Percentiles rank a stretch among this genome's conserved stretches.
Conservation (phyloP, 2,329 filamentous ascomycete genomes). For the Cladobotryum protrusum region DNA sequence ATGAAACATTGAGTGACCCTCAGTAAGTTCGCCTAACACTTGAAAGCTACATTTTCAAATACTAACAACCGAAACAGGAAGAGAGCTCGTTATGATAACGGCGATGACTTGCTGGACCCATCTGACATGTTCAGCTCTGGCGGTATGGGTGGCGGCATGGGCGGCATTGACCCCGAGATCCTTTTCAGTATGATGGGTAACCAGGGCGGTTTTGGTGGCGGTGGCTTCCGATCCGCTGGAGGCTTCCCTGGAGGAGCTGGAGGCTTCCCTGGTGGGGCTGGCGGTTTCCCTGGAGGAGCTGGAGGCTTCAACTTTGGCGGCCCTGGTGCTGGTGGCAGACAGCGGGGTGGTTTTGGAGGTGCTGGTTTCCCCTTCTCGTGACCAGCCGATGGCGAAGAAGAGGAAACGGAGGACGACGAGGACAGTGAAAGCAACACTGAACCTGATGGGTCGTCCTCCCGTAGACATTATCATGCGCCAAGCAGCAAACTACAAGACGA, state of each 20-base stretch:
- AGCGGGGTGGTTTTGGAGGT: slow-evolving; percentile 32
- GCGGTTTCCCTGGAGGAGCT: slow-evolving; percentile 41
- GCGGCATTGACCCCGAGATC: slow-evolving; percentile 69
- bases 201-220: slow-evolving; percentile 51
- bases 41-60: background rate
- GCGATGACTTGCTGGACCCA: slow-evolving; percentile 83
- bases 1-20: slow-evolving; percentile 90
- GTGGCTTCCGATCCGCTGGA: slow-evolving; percentile 44
- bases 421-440: slow-evolving; percentile 21
- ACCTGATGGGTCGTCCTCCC: slow-evolving; percentile 1
- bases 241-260: slow-evolving; percentile 48
- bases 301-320: slow-evolving; percentile 52
- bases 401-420: slow-evolving; percentile 28
- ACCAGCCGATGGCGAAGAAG: slow-evolving; percentile 37
- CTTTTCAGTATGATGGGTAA: slow-evolving; percentile 80
- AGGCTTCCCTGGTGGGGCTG: slow-evolving; percentile 43
- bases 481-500: slow-evolving; percentile 24
- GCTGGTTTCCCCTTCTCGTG: slow-evolving; percentile 41
- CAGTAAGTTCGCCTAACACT: slow-evolving; percentile 55
- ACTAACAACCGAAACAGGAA: slow-evolving; percentile 54
- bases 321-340: slow-evolving; percentile 25
- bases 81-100: slow-evolving; percentile 83
- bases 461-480: slow-evolving; percentile 9
- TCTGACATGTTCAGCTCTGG: slow-evolving; percentile 74
- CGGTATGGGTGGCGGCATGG: slow-evolving; percentile 59